Conservation (phyloP, 495 filamentous ascomycete genomes). For the Aspergillus homomorphus region DNA sequence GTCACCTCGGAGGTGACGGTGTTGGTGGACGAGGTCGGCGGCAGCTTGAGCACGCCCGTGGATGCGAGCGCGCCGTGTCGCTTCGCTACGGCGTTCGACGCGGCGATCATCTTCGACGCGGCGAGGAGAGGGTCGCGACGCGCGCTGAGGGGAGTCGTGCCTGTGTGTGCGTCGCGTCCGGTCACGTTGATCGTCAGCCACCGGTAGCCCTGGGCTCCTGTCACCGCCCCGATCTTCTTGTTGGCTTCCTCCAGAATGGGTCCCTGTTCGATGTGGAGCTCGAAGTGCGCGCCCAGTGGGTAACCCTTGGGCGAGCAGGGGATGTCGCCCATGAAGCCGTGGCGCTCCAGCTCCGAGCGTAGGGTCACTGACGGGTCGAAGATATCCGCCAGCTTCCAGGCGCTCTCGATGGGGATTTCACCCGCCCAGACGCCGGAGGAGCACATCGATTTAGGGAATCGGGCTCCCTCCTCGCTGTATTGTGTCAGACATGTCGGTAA, state of each 20-base stretch:
- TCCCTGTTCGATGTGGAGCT: slow-evolving; percentile 78
- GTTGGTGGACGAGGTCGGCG: slow-evolving; percentile 59
- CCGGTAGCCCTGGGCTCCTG: slow-evolving; percentile 58
- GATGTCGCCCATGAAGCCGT: slow-evolving; percentile 61
- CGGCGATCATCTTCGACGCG: slow-evolving; percentile 61
- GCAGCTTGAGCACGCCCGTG: slow-evolving; percentile 63
- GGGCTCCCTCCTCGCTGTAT: slow-evolving; percentile 65
- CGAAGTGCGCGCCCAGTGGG: slow-evolving; percentile 68
- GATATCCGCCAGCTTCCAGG: slow-evolving; percentile 55
- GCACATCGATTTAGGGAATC: slow-evolving; percentile 75
- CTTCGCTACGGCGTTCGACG: slow-evolving; percentile 59
- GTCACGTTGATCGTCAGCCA: slow-evolving; percentile 61
- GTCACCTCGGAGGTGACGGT: slow-evolving; percentile 64
- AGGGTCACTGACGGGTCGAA: slow-evolving; percentile 51
- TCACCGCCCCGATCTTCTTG: slow-evolving; percentile 62
- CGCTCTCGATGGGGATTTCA: slow-evolving; percentile 55
- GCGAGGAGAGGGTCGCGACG: slow-evolving; percentile 59
- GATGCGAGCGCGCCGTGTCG: slow-evolving; percentile 53
- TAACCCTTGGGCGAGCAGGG: slow-evolving; percentile 24
- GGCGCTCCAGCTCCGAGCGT: slow-evolving; percentile 56
- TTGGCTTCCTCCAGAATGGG: slow-evolving; percentile 58
- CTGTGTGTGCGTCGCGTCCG: slow-evolving; percentile 68
- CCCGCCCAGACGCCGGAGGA: slow-evolving; percentile 73
- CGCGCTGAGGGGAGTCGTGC: slow-evolving; percentile 60
- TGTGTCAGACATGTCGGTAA: background rate